These are phyloP conservation scores for Melaleuca quinquenervia DNA, from an alignment of 345 rosid species.

Conservation along the genomic window DNA sequence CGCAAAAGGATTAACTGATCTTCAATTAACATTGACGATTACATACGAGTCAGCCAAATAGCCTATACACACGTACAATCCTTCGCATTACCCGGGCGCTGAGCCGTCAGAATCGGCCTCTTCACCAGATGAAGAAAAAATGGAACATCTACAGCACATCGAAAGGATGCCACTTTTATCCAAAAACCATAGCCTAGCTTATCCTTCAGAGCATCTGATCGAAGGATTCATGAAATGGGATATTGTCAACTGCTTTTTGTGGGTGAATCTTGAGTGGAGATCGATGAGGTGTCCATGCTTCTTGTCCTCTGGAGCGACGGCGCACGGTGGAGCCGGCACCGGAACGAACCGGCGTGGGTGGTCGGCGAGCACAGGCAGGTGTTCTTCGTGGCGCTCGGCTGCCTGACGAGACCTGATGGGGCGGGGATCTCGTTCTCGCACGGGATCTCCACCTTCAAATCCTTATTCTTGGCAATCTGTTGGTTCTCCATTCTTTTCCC, in stretches of 20 bases:
- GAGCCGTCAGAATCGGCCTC: neutral
- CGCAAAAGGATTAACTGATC: neutral
- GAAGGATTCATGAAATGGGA: neutral
- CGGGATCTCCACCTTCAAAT: slow-evolving; percentile 30
- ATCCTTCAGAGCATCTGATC: neutral
- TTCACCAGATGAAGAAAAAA: neutral
- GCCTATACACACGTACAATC: neutral
- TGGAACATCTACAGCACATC: neutral
- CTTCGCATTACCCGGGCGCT: neutral
- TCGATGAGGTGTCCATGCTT: slow-evolving; percentile 33
- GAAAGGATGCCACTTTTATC: neutral
- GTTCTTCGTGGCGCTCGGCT: slow-evolving; percentile 37
- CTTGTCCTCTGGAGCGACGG: slow-evolving; percentile 45
- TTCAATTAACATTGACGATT: neutral
- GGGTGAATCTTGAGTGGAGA: neutral
- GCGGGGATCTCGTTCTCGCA: neutral
- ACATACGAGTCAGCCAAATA: neutral
- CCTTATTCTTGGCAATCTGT: slow-evolving; percentile 3
- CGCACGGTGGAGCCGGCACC: slow-evolving; percentile 42
- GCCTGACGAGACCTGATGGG: slow-evolving; percentile 25
- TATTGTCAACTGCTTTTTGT: neutral
- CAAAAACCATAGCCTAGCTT: neutral
- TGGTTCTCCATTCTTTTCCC: slow-evolving; percentile 5
- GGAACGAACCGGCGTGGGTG: slow-evolving; percentile 58
- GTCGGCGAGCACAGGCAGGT: slow-evolving; percentile 71